Evolutionary conservation across 1,284 basidiomycete species (phyloP), one percentile per base, ranked within the genome.

Genomic region (Bothia castanella): DNA sequence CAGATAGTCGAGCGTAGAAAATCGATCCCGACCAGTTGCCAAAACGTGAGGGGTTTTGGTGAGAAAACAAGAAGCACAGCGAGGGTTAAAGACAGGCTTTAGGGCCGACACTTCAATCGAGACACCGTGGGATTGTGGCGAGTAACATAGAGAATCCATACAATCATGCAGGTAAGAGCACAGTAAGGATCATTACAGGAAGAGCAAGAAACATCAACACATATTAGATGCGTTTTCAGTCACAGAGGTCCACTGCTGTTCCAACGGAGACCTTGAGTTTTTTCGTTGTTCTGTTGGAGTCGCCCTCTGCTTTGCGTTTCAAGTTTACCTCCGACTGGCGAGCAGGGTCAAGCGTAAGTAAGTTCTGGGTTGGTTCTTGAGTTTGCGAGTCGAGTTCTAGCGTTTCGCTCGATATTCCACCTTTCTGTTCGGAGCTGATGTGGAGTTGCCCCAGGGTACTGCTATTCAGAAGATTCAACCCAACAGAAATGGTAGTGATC

Each of bases 31-130:
- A 78, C 78, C 69, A 74, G 57, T 76, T 72, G 63, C 64, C 65
- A 79, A 74, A 79, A 68, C 74, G 73, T 74, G 78, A 82, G 84
- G 82, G 85, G 82, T 74, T 78, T 32, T 31, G 19, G 57, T 11
- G 11, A n/a, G 17, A 23, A 54, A 50, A 47, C 45, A 55, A 45
- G 10, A 13, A 3, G 9, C 10, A 23, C 12, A 13, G 12, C 29
- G 49, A 12, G 4, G 7, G 7, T 23, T 36, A 30, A n/a, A 34
- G 12, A 14, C n/a, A 30, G 2, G 0, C 25, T 67, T 71, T 60
- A 69, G 70, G 67, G 67, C 59, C 47, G 69, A 48, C 58, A 53
- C 46, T 49, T 49, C 36, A 27, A 45, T 19, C 11, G 23, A 29
- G 36, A 37, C 8, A 11, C 19, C 27, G 30, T 25, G n/a, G 13